Conservation (phyloP, 2,329 filamentous ascomycete genomes). For the Cyphellophora europaea region DNA sequence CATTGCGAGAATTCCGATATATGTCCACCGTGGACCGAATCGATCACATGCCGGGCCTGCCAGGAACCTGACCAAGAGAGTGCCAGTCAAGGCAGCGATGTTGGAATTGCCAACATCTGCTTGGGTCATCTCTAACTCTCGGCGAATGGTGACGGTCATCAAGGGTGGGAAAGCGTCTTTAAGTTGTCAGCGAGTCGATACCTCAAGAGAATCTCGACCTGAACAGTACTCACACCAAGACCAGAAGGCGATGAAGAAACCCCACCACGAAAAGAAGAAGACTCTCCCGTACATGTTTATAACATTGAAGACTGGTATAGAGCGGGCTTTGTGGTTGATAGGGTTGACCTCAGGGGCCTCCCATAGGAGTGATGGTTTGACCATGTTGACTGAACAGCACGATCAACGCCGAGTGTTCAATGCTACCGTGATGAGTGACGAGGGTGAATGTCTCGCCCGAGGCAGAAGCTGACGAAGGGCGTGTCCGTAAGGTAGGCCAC, state of each 20-base stretch:
- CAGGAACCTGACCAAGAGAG: conserved; percentile 67
- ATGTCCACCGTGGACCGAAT: conserved; percentile 71
- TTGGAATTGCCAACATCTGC: conserved; percentile 79
- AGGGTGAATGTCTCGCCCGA: too few relatives aligned
- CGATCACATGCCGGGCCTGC: conserved; percentile 79
- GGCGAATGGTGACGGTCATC: conserved; percentile 59
- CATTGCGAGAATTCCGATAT: conserved; percentile 62
- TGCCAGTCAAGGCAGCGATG: conserved; percentile 68
- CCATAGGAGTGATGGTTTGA: background rate
- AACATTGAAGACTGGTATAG: conserved; percentile 69
- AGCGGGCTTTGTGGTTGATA: conserved; percentile 71
- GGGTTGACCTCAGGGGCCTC: conserved; percentile 66
- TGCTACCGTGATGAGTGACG: too few relatives aligned
- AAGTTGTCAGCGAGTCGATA: background rate
- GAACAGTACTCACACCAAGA: conserved; percentile 70
- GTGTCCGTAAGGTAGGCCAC: too few relatives aligned
- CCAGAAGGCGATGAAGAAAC: conserved; percentile 81
- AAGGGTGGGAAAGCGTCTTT: background rate
- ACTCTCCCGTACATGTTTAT: conserved; percentile 73
- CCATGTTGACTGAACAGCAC: too few relatives aligned
- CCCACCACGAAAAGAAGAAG: conserved; percentile 82
- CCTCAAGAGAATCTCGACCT: too few relatives aligned
- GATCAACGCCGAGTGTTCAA: too few relatives aligned
- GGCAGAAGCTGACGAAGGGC: too few relatives aligned
- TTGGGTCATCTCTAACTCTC: conserved; percentile 63